phyloP scores from a whole-genome alignment of 148 eudicot species.

The Chenopodium berlandieri region DNA sequence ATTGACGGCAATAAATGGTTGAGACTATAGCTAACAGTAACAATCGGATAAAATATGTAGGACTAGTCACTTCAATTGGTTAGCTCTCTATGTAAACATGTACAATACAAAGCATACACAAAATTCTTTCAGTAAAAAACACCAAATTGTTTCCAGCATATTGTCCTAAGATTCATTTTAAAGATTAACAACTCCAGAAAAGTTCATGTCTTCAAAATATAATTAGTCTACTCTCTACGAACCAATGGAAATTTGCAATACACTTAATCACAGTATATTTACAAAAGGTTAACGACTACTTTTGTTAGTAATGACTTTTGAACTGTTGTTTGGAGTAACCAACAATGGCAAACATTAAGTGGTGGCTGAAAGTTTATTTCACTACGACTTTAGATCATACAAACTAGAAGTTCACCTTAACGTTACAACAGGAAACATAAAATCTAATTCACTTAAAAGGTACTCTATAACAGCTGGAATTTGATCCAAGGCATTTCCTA shows the following conservation, averaged over 20 bases:
- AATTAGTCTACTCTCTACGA: not conserved
- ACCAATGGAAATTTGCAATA: not conserved
- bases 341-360: not conserved
- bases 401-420: not conserved
- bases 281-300: not conserved
- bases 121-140: constrained; percentile 8
- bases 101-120: constrained; percentile 15
- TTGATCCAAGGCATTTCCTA: constrained; percentile 12
- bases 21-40: constrained; percentile 37
- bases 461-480: not conserved
- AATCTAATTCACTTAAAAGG: constrained; percentile 7
- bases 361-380: not conserved
- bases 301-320: not conserved
- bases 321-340: not conserved
- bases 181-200: not conserved
- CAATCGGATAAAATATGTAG: not conserved
- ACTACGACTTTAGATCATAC: constrained; percentile 3
- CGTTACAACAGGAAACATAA: constrained; percentile 6
- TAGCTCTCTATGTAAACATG: constrained; percentile 19
- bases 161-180: not conserved
- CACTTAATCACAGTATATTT: not conserved
- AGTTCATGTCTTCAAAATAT: not conserved
- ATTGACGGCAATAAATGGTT: constrained; percentile 81
- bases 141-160: not conserved
- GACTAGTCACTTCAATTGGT: not conserved